Evolutionary conservation across 2,329 filamentous ascomycete genomes (phyloP).

Genomic region (Hypoxylon sp.): DNA sequence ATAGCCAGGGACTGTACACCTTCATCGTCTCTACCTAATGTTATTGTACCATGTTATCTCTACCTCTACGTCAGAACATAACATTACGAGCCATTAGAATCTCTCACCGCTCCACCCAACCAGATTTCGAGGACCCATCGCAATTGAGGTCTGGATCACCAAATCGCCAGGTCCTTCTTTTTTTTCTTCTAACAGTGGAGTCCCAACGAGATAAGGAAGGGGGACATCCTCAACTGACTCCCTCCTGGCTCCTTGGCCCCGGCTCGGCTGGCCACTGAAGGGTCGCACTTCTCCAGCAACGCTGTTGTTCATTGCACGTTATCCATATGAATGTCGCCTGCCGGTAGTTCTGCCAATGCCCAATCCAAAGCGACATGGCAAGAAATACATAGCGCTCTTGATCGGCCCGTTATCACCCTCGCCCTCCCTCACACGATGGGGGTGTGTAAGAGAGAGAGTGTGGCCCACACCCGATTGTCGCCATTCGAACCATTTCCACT

Average conservation of each 20-base stretch:
- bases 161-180: conserved; percentile 36
- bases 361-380: conserved; percentile 36
- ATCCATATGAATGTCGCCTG: conserved; percentile 43
- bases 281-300: conserved; percentile 38
- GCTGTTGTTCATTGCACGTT: conserved; percentile 38
- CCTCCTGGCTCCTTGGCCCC: conserved; percentile 26
- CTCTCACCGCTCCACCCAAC: conserved; percentile 42
- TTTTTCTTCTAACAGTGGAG: conserved; percentile 33
- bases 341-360: conserved; percentile 38
- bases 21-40: not conserved
- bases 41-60: conserved; percentile 4
- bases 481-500: conserved; percentile 28
- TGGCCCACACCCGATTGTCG: conserved; percentile 37
- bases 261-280: conserved; percentile 32
- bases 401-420: conserved; percentile 43
- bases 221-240: not conserved
- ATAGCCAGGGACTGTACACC: conserved; percentile 20
- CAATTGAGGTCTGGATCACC: conserved; percentile 43
- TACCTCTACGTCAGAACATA: conserved; percentile 41
- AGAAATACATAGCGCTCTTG: conserved; percentile 28
- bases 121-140: conserved; percentile 34
- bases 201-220: conserved; percentile 41
- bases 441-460: conserved; percentile 23
- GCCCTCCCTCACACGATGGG: conserved; percentile 4
- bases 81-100: conserved; percentile 38